Evolutionary conservation across 345 rosid genomes (phyloP).

Genomic region (Carallia pectinifolia): DNA sequence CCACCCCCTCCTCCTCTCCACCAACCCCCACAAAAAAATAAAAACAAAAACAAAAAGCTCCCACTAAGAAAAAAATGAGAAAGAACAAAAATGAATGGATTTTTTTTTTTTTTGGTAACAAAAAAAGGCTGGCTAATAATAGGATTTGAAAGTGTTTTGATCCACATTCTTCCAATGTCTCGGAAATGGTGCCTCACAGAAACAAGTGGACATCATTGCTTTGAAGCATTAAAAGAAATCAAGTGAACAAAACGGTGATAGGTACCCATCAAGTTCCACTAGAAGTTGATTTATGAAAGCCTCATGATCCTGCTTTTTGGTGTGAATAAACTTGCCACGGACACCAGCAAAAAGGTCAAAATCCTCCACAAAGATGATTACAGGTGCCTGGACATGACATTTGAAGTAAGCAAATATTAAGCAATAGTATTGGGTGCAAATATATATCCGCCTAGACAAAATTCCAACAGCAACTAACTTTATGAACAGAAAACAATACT

Average conservation of each 20-base stretch:
- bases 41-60: no score
- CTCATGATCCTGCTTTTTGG: slow-evolving; percentile 92
- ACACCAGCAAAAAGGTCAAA: slow-evolving; percentile 98
- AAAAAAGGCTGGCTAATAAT: not conserved
- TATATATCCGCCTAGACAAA: not conserved
- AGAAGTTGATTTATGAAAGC: slow-evolving; percentile 96
- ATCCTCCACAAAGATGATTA: slow-evolving; percentile 92
- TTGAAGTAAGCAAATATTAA: slow-evolving; percentile 15
- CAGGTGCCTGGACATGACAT: slow-evolving; percentile 73
- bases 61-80: not conserved
- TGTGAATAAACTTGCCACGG: slow-evolving; percentile 86
- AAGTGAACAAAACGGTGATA: slow-evolving; percentile 17
- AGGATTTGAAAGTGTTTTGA: not conserved
- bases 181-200: no score
- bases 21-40: no score
- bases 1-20: no score
- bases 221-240: slow-evolving; percentile 18
- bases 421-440: not conserved
- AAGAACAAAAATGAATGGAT: not conserved
- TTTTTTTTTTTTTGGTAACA: not conserved
- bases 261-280: slow-evolving; percentile 97
- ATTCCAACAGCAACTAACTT: not conserved
- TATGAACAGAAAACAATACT: not conserved
- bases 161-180: not conserved
- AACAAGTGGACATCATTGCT: slow-evolving; percentile 1